Evolutionary conservation across 768 basidiomycete species (phyloP), one percentile per base, ranked within the genome.

Genomic region (Daedalea quercina): DNA sequence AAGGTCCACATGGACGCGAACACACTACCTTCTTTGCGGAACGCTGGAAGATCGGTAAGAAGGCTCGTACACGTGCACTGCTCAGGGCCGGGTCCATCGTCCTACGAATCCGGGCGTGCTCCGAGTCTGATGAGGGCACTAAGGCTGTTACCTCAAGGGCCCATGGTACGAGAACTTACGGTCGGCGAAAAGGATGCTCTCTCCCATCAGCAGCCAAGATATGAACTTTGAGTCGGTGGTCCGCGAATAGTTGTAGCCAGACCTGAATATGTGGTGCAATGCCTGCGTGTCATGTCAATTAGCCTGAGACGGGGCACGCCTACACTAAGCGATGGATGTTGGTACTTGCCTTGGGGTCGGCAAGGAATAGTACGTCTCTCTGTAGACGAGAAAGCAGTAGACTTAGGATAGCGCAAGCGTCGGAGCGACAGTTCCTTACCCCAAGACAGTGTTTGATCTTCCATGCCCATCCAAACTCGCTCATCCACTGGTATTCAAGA

Each of bases 241-340:
- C 58, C 80, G 63, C n/a, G 50, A 45, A 51, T 61, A 68, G 45
- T 56, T 58, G 42, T 65, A 67, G 34, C 63, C 61, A 0, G 65
- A 61, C 26, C 59, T 60, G 33, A 63, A 59, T 41, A 65, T 63
- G 50, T 64, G 60, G 48, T 68, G 67, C 17, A 67, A 46, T 0
- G 64, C 65, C 56, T 31, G 11, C 28, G 28, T 31, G 28, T 6
- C 4, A 31, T 4, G 28, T 31, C 28, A 31, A 31, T 31, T n/a
- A n/a, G n/a, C n/a, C n/a, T n/a, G n/a, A n/a, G n/a, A n/a, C n/a
- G 11, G 4, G 28, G 28, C 11, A 31, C 28, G 28, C 28, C 4
- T 31, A 11, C 28, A 31, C 6, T 31, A 31, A 11, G 11, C 28
- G 28, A 31, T 31, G 11, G 28, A 31, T 6, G 6, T 11, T 31